A percentile compares a stretch with the other conserved stretches of the same genome.
phyloP scores from a whole-genome alignment of 345 rosid genomes.

The Lumnitzera racemosa region DNA sequence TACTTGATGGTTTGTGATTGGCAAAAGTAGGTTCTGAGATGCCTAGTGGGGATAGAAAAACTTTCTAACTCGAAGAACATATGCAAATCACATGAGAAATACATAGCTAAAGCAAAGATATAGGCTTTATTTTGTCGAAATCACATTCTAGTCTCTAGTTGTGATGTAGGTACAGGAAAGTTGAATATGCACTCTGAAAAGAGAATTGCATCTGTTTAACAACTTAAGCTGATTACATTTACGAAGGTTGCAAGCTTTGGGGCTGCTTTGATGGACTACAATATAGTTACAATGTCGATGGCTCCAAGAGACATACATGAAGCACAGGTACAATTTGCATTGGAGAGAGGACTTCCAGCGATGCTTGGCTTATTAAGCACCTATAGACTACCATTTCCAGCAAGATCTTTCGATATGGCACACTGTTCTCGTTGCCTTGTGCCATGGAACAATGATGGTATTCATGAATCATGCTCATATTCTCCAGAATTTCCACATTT shows the following conservation, averaged over 20 bases:
- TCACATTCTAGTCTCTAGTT: too few species aligned
- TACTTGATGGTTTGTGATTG: too few species aligned
- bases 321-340: conserved; percentile 68
- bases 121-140: too few species aligned
- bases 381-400: conserved; percentile 50
- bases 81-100: too few species aligned
- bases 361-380: conserved; percentile 59
- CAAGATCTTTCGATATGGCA: conserved; percentile 63
- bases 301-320: conserved; percentile 74
- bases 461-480: not conserved
- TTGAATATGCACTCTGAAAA: too few species aligned
- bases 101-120: too few species aligned
- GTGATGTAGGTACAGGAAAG: too few species aligned
- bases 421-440: conserved; percentile 79
- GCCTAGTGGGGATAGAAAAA: too few species aligned
- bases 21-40: too few species aligned
- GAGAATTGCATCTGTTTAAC: not conserved
- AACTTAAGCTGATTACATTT: not conserved
- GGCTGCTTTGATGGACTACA: conserved; percentile 38
- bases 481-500: not conserved
- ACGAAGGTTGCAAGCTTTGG: conserved; percentile 80
- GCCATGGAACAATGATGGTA: conserved; percentile 55
- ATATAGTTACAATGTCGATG: conserved; percentile 63
- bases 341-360: conserved; percentile 72
- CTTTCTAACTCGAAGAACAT: too few species aligned